These are phyloP conservation scores for Yamadazyma pseudoaaseri DNA, from an alignment of 1,139 yeast genomes.

Conservation along the genomic window DNA sequence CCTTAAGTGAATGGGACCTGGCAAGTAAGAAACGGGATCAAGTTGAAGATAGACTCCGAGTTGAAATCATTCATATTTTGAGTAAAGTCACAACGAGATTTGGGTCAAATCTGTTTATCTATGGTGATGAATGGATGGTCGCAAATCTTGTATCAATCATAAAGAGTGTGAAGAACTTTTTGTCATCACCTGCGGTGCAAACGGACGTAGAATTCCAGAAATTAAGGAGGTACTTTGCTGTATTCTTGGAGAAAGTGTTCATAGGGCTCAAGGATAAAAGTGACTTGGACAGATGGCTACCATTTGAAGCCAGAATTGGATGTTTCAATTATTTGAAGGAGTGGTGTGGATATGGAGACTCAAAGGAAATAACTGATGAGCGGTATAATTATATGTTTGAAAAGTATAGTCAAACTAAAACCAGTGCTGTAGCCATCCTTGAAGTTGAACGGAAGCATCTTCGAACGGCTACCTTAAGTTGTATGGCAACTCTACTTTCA, in stretches of 20 bases:
- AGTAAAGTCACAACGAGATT: conserved; percentile 69
- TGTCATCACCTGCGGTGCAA: conserved; percentile 61
- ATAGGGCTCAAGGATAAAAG: conserved; percentile 46
- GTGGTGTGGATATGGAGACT: conserved; percentile 91
- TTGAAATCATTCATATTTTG: conserved; percentile 77
- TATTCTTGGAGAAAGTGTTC: conserved; percentile 69
- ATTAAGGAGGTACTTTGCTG: conserved; percentile 77
- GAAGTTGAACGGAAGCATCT: conserved; percentile 78
- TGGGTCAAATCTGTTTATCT: conserved; percentile 49
- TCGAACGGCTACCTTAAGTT: conserved; percentile 70
- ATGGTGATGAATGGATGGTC: conserved; percentile 69
- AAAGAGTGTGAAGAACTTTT: conserved; percentile 61
- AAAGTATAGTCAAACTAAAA: conserved; percentile 42
- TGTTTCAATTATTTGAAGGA: conserved; percentile 81
- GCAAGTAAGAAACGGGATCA: conserved; percentile 27
- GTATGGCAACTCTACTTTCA: conserved; percentile 80
- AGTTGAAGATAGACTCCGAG: conserved; percentile 53
- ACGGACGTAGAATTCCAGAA: conserved; percentile 70
- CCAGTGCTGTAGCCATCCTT: conserved; percentile 65
- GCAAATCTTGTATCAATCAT: conserved; percentile 63
- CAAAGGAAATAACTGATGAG: conserved; percentile 57
- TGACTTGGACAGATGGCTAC: conserved; percentile 56
- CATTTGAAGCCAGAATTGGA: conserved; percentile 82
- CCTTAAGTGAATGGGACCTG: conserved; percentile 60
- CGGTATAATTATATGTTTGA: conserved; percentile 65